Base-by-base conservation (phyloP, 805 yeast species). In the Starmera quercuum region DNA sequence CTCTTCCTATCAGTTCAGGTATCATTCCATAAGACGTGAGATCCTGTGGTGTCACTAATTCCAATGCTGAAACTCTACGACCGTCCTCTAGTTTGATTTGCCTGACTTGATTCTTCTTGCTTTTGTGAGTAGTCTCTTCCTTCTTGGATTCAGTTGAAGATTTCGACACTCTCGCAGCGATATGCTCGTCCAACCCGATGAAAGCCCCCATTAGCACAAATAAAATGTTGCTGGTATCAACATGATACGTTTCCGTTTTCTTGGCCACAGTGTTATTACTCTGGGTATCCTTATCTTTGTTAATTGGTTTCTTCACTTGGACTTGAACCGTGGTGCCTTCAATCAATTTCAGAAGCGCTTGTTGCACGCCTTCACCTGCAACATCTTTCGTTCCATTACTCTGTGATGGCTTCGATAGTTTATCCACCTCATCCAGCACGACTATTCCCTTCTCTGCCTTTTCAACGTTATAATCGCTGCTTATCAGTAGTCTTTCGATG, bases 291-390 rank as follows among this genome's bases (percentile, higher is more conserved):
- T 44, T 46, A 13, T 49, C 51, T 30, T 40, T 47, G 30, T 56
- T 60, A 1, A 62, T 53, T 4, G 69, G 69, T 32, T 57, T 59
- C 46, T 71, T 66, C 2, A 69, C 66, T 20, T 61, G 62, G n/a
- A 69, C 54, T 34, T 66, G 67, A 3, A 75, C 68, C 10, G 57
- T 62, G 14, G 75, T 67, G 3, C 82, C 82, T 46, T 75, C 82
- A 24, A 75, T 61, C 30, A 75, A 57, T 43, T 75, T 75, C 40
- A 75, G 46, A 11, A 75, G 47, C 0, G 79, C 72, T 44, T 75
- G 81, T 42, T 75, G 82, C 13, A 75, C 81, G 31, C 82, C 81
- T 51, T 75, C 81, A 7, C 82, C 82, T 1, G 78, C 61, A 2
- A 75, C 75, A 49, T 75, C 82, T 40, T 72, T 70, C 0, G 73